phyloP scores from a whole-genome alignment of 805 yeast species.

The Tetrapisispora fleetii region DNA sequence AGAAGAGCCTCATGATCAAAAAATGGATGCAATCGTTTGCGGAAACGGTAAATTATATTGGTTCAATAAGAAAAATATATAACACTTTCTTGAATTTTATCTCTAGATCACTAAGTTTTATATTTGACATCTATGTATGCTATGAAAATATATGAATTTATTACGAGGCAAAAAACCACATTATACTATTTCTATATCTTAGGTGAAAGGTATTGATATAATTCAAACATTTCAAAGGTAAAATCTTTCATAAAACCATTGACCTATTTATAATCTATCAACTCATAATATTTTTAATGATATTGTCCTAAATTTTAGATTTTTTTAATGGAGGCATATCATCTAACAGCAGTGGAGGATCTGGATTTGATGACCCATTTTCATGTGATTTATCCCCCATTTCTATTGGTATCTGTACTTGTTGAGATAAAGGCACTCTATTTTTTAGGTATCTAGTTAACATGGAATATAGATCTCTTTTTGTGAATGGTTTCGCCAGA shows the following conservation, averaged over 20 bases:
- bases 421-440: constrained; percentile 32
- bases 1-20: constrained; percentile 23
- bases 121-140: neutral
- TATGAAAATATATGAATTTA: neutral
- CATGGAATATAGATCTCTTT: constrained; percentile 70
- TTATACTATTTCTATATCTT: neutral
- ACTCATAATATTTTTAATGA: too few relatives aligned
- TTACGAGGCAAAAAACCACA: neutral
- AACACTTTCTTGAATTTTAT: neutral
- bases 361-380: neutral
- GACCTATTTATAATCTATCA: neutral
- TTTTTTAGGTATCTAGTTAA: constrained; percentile 62
- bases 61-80: constrained; percentile 30
- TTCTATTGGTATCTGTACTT: constrained; percentile 2
- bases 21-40: constrained; percentile 23
- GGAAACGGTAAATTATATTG: constrained; percentile 21
- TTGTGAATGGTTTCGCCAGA: constrained; percentile 87
- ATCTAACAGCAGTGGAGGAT: neutral
- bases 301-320: neutral
- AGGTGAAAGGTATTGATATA: neutral
- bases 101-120: too few relatives aligned
- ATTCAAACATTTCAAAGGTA: neutral
- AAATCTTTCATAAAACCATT: neutral
- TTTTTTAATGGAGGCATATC: constrained; percentile 1
- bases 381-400: neutral